Base-by-base conservation (phyloP, 2,329 filamentous ascomycete species). In the Nemania serpens region DNA sequence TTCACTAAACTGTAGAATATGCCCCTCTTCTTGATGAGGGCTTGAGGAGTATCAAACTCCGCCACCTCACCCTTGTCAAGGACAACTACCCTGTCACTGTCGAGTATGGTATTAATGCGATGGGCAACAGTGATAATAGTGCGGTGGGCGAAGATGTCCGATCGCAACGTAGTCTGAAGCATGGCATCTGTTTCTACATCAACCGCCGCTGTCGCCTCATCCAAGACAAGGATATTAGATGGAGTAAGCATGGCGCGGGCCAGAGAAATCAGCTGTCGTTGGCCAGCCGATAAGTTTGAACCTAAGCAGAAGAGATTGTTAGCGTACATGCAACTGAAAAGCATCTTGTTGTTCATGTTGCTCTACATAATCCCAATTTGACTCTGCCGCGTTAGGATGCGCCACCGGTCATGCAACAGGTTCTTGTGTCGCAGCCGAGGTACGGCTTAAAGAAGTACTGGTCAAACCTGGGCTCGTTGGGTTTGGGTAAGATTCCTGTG, bases 121-220 rank as follows among this genome's bases (percentile, higher is more conserved):
- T 99, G 95, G 25, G 95, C 95, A 71, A 99, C 97, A 1, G 95
- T 99, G 76, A 99, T 96, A 76, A 99, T 98, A 39, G 95, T 99
- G 55, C 92, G 88, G 76, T 97, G 92, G 63, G 88, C 84, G 79
- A 99, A 99, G 15, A 88, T 75, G 20, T 85, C 82, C 37, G 84
- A 84, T 36, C 87, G 82, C 57, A 89, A 78, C 25, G 87, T 89
- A 49, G 77, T 77, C 77, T 90, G 87, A 56, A 90, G 78, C 78
- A 88, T 79, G 56, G 85, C 85, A 71, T 90, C 87, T 22, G 87
- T 90, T 77, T 89, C 83, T 43, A 89, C 81, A 72, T 90, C 86
- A 11, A 89, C 85, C 22, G 82, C 86, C 68, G 93, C 93, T 33
- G 95, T 99, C 60, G 96, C 95, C 83, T 99, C 95, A 75, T 99